phyloP scores from a whole-genome alignment of 176 grass and related monocot genomes.

The Ensete glaucum region DNA sequence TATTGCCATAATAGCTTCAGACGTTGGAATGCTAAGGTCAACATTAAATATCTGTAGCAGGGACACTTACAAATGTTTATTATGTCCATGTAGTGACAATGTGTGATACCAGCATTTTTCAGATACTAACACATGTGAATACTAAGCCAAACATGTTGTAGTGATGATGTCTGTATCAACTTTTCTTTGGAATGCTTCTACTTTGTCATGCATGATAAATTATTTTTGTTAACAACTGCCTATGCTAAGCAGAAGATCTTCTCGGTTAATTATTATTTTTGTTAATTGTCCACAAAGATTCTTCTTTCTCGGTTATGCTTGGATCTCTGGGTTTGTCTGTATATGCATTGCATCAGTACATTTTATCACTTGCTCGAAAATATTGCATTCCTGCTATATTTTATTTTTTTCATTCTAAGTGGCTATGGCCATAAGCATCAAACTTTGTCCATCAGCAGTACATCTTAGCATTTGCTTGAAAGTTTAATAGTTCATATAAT shows the following conservation, averaged over 20 bases:
- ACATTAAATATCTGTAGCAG: background rate
- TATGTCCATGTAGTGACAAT: background rate
- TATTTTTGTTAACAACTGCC: background rate
- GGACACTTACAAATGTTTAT: background rate
- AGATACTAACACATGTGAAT: background rate
- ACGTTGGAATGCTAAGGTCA: background rate
- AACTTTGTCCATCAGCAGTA: background rate
- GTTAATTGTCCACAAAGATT: background rate
- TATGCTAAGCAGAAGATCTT: background rate
- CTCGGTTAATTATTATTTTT: no score
- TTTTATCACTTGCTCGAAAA: no score
- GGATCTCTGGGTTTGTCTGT: no score
- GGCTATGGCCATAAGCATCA: no score
- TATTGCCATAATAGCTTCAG: no score
- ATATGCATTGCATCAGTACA: no score
- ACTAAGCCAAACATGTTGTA: no score
- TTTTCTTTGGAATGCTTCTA: background rate
- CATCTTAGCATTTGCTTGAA: background rate
- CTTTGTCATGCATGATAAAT: background rate
- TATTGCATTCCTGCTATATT: no score
- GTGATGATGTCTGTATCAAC: background rate
- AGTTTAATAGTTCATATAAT: background rate
- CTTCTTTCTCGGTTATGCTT: no score
- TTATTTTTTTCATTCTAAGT: no score
- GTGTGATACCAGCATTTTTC: background rate